phyloP scores from a whole-genome alignment of 2,329 filamentous ascomycete genomes.

The Neofusicoccum ribis region DNA sequence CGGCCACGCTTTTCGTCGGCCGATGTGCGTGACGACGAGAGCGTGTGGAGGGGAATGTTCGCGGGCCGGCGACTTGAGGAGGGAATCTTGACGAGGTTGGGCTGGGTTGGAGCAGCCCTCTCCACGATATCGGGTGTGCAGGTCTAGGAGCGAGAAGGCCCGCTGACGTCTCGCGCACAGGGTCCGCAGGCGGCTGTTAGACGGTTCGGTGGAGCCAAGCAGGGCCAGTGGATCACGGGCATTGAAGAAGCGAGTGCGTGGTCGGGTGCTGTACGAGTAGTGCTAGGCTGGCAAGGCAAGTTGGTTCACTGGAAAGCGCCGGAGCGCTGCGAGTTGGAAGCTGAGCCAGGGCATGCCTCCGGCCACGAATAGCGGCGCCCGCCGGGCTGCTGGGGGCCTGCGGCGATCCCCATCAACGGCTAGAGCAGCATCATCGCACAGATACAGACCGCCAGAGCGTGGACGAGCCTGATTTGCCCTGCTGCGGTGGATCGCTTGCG shows the following conservation, averaged over 20 bases:
- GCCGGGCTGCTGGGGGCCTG: slow-evolving; percentile 12
- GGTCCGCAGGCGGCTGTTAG: slow-evolving; percentile 20
- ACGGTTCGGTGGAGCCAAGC: slow-evolving; percentile 18
- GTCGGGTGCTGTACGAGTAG: slow-evolving; percentile 18
- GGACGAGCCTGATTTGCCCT: slow-evolving; percentile 14
- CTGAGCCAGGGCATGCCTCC: slow-evolving; percentile 6
- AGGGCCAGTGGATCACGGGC: slow-evolving; percentile 20
- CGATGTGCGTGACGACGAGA: slow-evolving; percentile 53
- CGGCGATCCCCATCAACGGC: slow-evolving; percentile 13
- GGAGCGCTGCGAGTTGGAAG: slow-evolving; percentile 8
- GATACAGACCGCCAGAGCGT: slow-evolving; percentile 15
- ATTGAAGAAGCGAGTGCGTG: slow-evolving; percentile 19
- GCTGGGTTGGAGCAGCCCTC: slow-evolving; percentile 59
- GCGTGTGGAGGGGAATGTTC: slow-evolving; percentile 83
- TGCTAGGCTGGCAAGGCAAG: slow-evolving; percentile 15
- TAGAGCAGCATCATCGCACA: slow-evolving; percentile 17
- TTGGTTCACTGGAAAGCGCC: slow-evolving; percentile 12
- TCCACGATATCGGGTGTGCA: slow-evolving; percentile 21
- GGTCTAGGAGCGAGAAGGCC: slow-evolving; percentile 18
- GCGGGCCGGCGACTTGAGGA: slow-evolving; percentile 69
- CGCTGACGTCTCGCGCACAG: slow-evolving; percentile 20
- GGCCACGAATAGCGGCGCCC: slow-evolving; percentile 13
- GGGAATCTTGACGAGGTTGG: slow-evolving; percentile 82
- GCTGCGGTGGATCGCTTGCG: slow-evolving; percentile 9
- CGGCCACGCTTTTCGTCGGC: slow-evolving; percentile 52